Evolutionary conservation across 208 protist genomes (phyloP).

Genomic region (Leishmania guyanensis): DNA sequence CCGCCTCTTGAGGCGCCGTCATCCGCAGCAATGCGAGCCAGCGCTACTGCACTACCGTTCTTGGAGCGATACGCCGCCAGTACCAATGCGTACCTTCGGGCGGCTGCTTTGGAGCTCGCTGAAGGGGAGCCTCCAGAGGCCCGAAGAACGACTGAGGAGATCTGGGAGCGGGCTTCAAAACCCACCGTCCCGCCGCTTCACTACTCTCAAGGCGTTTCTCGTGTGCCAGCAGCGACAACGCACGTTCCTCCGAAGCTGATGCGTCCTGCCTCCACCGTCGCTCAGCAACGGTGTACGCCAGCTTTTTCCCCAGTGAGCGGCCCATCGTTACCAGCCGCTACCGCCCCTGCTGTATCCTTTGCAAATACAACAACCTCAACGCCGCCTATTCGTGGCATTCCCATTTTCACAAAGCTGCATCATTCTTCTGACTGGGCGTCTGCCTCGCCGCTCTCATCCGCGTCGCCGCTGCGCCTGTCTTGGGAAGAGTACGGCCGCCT

Average conservation of each 20-base stretch:
- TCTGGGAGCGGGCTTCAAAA: background rate
- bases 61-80: conserved; percentile 20
- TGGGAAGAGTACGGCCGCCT: conserved; percentile 17
- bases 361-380: background rate
- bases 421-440: background rate
- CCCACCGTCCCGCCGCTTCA: background rate
- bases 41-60: background rate
- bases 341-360: background rate
- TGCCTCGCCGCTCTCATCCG: background rate
- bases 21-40: background rate
- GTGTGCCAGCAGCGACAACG: background rate
- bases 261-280: conserved; percentile 2
- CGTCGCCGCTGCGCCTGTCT: conserved; percentile 24
- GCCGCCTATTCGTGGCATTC: conserved; percentile 20
- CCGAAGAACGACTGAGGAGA: background rate
- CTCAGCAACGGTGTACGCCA: background rate
- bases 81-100: conserved; percentile 29
- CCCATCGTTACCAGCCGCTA: background rate
- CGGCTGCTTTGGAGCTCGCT: conserved; percentile 21
- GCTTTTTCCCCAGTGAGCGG: background rate
- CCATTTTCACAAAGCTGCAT: conserved; percentile 11
- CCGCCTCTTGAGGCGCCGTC: background rate
- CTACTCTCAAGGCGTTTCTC: background rate
- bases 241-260: background rate
- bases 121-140: background rate